Percentiles rank a stretch among this genome's conserved stretches.
Evolutionary conservation across 1,139 yeast genomes (phyloP).

Genomic region (Suhomyces taliae): DNA sequence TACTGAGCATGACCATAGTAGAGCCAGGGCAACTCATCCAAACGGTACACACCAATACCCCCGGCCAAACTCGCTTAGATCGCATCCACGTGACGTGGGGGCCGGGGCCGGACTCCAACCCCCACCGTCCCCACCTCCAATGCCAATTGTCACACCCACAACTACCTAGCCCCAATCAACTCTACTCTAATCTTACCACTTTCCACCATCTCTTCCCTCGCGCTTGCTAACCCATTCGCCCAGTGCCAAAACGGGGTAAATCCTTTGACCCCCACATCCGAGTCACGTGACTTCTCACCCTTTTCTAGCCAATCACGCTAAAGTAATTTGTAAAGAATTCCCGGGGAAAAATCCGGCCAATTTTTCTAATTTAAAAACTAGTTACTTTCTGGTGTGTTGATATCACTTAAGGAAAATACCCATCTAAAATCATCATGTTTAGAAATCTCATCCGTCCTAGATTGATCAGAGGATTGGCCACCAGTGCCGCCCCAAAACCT

Average conservation of each 20-base stretch:
- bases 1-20: not conserved
- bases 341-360: constrained; percentile 15
- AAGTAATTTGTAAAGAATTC: constrained; percentile 11
- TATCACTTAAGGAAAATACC: not conserved
- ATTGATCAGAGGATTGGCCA: constrained; percentile 41
- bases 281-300: not conserved
- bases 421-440: constrained; percentile 16
- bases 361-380: constrained; percentile 1
- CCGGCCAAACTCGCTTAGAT: not conserved
- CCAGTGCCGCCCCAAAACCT: constrained; percentile 36
- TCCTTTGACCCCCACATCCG: not conserved
- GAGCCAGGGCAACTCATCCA: no score
- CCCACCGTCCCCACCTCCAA: no score
- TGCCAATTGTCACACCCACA: no score
- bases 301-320: constrained; percentile 8
- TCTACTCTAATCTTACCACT: no score
- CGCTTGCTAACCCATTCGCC: no score
- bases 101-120: no score
- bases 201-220: no score
- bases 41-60: not conserved
- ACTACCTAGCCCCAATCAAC: no score
- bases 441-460: constrained; percentile 22
- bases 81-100: no score
- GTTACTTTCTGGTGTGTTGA: not conserved
- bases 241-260: no score